These are phyloP conservation scores for Diplocarpon mali DNA, from an alignment of 2,329 filamentous ascomycete species.

Conservation along the genomic window DNA sequence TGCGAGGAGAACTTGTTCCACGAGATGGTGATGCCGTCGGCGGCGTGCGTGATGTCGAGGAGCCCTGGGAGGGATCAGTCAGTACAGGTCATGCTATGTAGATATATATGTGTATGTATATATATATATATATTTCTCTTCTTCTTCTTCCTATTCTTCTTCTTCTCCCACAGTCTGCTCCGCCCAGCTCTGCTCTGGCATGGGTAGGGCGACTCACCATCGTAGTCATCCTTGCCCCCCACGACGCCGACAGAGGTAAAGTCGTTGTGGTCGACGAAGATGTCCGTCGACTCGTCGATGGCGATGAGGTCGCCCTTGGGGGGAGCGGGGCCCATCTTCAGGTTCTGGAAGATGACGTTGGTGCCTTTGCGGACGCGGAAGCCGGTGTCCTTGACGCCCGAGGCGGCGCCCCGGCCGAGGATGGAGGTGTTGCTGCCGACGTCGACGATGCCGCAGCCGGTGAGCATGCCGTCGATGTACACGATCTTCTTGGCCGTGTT, in stretches of 20 bases:
- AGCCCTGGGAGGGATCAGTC: background rate
- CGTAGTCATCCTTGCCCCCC: conserved; percentile 5
- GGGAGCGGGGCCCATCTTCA: conserved; percentile 36
- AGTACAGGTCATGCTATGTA: no score
- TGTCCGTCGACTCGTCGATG: conserved; percentile 25
- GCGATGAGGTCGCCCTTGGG: conserved; percentile 37
- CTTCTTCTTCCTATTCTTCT: no score
- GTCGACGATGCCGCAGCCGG: conserved; percentile 28
- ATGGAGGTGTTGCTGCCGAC: conserved; percentile 34
- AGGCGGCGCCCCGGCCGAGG: conserved; percentile 32
- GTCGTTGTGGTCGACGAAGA: conserved; percentile 21
- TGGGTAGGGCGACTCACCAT: conserved; percentile 1
- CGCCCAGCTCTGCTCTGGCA: no score
- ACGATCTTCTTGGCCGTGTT: conserved; percentile 25
- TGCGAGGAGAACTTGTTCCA: conserved; percentile 7
- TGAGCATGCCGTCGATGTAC: conserved; percentile 31
- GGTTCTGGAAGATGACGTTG: conserved; percentile 42
- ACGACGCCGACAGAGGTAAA: conserved; percentile 16
- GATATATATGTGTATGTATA: no score
- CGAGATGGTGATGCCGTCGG: conserved; percentile 3
- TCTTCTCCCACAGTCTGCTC: no score
- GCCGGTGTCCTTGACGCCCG: conserved; percentile 31
- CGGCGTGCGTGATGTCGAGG: conserved; percentile 5
- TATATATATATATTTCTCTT: no score
- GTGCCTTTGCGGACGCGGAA: conserved; percentile 34